phyloP scores from a whole-genome alignment of 1,284 basidiomycete genomes.

The Mycena citricolor region DNA sequence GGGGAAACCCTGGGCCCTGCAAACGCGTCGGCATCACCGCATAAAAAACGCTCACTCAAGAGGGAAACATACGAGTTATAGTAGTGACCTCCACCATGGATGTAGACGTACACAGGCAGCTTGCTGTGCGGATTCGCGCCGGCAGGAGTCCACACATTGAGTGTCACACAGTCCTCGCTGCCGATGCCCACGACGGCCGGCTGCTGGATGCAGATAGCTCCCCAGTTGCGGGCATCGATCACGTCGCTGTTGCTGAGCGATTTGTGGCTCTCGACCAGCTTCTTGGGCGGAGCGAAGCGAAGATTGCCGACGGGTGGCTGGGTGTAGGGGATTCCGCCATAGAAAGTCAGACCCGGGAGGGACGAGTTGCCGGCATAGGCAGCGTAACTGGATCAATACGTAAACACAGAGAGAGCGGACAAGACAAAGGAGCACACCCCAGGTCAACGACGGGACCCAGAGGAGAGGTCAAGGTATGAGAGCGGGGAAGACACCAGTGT shows the following conservation, averaged over 20 bases:
- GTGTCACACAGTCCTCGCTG: conserved; percentile 43
- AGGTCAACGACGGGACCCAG: conserved; percentile 39
- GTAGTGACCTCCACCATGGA: too few relatives aligned
- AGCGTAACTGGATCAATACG: too few relatives aligned
- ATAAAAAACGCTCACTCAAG: too few relatives aligned
- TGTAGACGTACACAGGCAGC: conserved; percentile 45
- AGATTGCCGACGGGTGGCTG: conserved; percentile 41
- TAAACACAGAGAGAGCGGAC: too few relatives aligned
- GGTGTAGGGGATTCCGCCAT: conserved; percentile 43
- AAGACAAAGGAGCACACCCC: too few relatives aligned
- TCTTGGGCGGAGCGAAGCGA: background rate
- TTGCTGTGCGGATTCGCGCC: conserved; percentile 34
- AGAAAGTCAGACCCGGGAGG: conserved; percentile 41
- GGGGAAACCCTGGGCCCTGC: conserved; percentile 41
- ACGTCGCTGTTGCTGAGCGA: conserved; percentile 23
- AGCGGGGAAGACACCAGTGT: too few relatives aligned
- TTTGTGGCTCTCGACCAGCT: background rate
- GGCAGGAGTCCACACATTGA: conserved; percentile 46
- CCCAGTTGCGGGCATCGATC: conserved; percentile 41
- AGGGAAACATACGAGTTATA: too few relatives aligned
- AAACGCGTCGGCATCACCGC: too few relatives aligned
- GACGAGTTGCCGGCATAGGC: conserved; percentile 41
- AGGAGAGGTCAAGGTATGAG: conserved; percentile 23
- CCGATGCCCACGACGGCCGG: conserved; percentile 43
- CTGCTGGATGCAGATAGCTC: conserved; percentile 40